These are phyloP conservation scores for Ehretia macrophylla DNA, from an alignment of 257 asterid species.

Conservation along the genomic window DNA sequence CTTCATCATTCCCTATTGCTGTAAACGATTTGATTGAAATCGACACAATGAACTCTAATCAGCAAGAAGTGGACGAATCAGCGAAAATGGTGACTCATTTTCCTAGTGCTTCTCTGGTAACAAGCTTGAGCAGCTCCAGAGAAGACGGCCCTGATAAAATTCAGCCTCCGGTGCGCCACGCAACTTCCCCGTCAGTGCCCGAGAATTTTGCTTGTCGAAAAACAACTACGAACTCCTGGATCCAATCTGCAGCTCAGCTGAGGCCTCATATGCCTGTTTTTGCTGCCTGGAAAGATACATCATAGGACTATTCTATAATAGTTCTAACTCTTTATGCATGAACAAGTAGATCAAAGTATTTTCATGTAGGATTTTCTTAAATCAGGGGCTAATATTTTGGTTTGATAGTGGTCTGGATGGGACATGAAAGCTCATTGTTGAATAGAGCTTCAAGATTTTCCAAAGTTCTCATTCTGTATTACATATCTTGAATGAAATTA, in stretches of 20 bases:
- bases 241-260: conserved; percentile 47
- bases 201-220: conserved; percentile 40
- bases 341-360: too few species aligned
- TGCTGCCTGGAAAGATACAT: conserved; percentile 87
- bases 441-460: conserved; percentile 14
- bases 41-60: conserved; percentile 18
- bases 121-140: conserved; percentile 55
- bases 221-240: conserved; percentile 40
- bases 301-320: conserved; percentile 21
- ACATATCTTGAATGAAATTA: conserved; percentile 9
- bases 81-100: conserved; percentile 26
- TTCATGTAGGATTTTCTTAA: conserved; percentile 18
- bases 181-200: conserved; percentile 34
- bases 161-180: conserved; percentile 27
- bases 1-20: conserved; percentile 18
- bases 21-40: conserved; percentile 30
- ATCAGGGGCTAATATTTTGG: too few species aligned
- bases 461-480: neutral
- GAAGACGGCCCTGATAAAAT: conserved; percentile 60
- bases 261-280: conserved; percentile 76
- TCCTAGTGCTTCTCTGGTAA: conserved; percentile 45
- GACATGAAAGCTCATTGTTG: conserved; percentile 17
- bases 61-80: conserved; percentile 22
- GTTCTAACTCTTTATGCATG: too few species aligned
- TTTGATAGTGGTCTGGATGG: too few species aligned